Percentiles rank a stretch among this genome's conserved stretches.
phyloP scores from a whole-genome alignment of 441 rosid species.

The Rhodomyrtus psidioides region DNA sequence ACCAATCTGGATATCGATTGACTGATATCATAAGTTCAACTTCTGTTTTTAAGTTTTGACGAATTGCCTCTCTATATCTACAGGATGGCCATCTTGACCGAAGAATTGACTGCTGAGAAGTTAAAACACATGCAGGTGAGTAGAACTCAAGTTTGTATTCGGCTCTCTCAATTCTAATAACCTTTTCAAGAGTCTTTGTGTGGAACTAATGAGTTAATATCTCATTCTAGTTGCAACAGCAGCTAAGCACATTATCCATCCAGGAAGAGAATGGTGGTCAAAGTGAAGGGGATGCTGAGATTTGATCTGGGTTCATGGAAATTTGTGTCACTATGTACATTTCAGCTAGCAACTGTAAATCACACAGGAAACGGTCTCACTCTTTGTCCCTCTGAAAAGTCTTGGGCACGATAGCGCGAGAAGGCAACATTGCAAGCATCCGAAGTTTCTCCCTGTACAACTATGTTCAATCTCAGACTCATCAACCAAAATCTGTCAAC shows the following conservation, averaged over 20 bases:
- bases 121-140: conserved; percentile 64
- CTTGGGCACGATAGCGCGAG: neutral
- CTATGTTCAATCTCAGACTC: neutral
- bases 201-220: conserved; percentile 1
- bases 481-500: neutral
- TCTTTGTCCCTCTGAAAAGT: neutral
- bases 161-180: neutral
- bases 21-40: neutral
- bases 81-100: conserved; percentile 71
- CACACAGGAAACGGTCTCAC: conserved; percentile 11
- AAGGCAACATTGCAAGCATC: neutral
- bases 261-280: conserved; percentile 51
- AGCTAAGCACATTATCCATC: conserved; percentile 44
- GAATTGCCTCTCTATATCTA: conserved; percentile 2
- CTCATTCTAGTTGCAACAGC: conserved; percentile 68
- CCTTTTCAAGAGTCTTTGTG: neutral
- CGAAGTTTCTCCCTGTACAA: neutral
- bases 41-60: neutral
- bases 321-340: conserved; percentile 15
- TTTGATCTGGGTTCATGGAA: conserved; percentile 11
- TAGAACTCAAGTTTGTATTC: neutral
- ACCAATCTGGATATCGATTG: neutral
- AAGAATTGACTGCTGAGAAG: conserved; percentile 74
- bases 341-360: conserved; percentile 22
- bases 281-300: conserved; percentile 27